phyloP scores from a whole-genome alignment of 495 filamentous ascomycete species.

The Tuber melanosporum region DNA sequence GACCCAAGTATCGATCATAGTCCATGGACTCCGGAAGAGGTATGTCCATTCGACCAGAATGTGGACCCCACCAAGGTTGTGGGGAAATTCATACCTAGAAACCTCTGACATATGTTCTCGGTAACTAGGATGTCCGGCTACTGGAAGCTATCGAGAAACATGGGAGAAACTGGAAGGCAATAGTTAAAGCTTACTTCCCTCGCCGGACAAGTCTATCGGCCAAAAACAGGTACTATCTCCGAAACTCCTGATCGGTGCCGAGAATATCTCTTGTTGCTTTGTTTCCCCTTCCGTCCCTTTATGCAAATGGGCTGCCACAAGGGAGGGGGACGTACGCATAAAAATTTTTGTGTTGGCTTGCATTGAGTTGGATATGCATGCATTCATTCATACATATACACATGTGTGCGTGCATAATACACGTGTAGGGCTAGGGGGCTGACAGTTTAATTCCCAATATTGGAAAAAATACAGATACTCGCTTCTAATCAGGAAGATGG shows the following conservation, averaged over 20 bases:
- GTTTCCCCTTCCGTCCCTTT: background rate
- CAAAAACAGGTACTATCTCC: conserved; percentile 40
- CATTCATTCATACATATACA: background rate
- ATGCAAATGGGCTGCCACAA: background rate
- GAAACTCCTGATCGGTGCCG: conserved; percentile 3
- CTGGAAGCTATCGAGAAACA: conserved; percentile 42
- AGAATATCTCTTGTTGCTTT: background rate
- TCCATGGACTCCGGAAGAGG: conserved; percentile 44
- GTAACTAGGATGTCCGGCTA: conserved; percentile 41
- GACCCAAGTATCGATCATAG: conserved; percentile 45
- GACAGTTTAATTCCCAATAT: background rate
- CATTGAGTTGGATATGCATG: background rate
- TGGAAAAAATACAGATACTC: conserved; percentile 22
- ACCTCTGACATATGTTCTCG: conserved; percentile 14
- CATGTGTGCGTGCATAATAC: background rate
- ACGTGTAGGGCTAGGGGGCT: background rate
- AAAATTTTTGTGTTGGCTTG: background rate
- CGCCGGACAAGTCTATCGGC: conserved; percentile 43
- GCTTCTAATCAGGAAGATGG: conserved; percentile 34
- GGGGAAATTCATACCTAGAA: background rate
- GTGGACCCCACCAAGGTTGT: background rate
- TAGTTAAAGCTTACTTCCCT: conserved; percentile 43
- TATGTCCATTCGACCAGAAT: conserved; percentile 28
- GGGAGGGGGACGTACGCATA: background rate
- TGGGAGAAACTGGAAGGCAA: conserved; percentile 45